Base-by-base conservation (phyloP, 768 basidiomycete species). In the Tylopilus balloui region DNA sequence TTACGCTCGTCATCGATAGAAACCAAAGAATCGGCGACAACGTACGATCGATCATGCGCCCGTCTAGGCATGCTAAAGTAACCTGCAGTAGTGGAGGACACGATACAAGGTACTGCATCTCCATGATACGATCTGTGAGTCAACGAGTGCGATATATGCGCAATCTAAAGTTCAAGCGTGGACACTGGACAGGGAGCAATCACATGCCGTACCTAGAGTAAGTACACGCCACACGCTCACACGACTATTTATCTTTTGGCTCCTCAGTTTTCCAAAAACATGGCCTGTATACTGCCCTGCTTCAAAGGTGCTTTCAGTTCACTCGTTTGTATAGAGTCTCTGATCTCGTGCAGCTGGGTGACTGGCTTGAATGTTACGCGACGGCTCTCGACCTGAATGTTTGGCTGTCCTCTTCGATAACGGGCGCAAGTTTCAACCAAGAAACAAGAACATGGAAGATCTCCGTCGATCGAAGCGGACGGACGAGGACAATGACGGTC, bases 361-460 rank as follows among this genome's bases (percentile, higher is more conserved):
- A 80, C 52, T 86, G 79, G 79, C 71, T 86, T 1, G 83, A 86
- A 59, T 67, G 60, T 8, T 86, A 86, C 50, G 81, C 77, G 0
- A 68, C 74, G 10, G 61, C 73, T 4, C 68, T 84, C 48, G 84
- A 85, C 50, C 58, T 87, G 8, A 78, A 82, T 53, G 74, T 82
- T 15, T 84, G 81, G 84, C 75, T 73, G 0, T 76, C 75, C 0
- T 68, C 78, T 3, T 71, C 62, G 14, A 63, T 78, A 20, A 61
- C 49, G 1, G 63, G 55, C 12, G 62, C 73, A 7, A 52, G 35
- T 0, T 74, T 73, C 58, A 61, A 71, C 54, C 61, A 65, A 21
- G 60, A 60, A 27, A 67, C 63, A 23, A 59, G 60, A 28, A 66
- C 60, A 6, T 83, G 80, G 80, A 58, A 63, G 20, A 71, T 79